Evolutionary conservation across 495 filamentous ascomycete genomes (phyloP).

Genomic region (Aspergillus ellipticus): DNA sequence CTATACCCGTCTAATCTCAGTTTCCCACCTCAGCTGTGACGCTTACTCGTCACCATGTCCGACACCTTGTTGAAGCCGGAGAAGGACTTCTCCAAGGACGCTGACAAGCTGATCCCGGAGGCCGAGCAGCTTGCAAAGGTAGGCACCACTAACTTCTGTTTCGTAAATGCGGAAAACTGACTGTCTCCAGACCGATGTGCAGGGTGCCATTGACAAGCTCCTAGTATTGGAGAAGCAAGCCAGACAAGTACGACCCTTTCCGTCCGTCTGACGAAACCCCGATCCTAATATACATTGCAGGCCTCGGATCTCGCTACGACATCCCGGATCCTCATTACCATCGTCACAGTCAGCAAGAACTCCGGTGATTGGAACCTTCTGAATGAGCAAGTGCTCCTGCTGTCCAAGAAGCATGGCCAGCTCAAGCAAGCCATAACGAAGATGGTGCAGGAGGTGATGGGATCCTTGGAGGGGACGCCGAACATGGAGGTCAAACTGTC

Average conservation of each 20-base stretch:
- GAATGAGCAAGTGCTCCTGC: conserved; percentile 90
- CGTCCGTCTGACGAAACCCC: neutral
- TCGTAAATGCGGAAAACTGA: conserved; percentile 7
- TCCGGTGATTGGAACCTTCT: conserved; percentile 86
- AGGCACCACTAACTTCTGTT: conserved; percentile 8
- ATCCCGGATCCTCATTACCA: conserved; percentile 76
- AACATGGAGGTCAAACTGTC: conserved; percentile 81
- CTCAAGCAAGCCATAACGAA: conserved; percentile 98
- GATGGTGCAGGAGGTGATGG: conserved; percentile 97
- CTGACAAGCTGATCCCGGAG: conserved; percentile 85
- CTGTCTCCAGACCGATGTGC: conserved; percentile 62
- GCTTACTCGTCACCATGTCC: conserved; percentile 51
- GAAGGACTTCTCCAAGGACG: conserved; percentile 83
- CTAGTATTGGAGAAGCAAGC: conserved; percentile 89
- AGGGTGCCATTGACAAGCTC: conserved; percentile 89
- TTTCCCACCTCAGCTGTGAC: conserved; percentile 1
- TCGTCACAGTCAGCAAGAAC: conserved; percentile 93
- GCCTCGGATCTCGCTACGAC: conserved; percentile 94
- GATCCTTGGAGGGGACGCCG: conserved; percentile 78
- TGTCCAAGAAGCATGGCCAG: conserved; percentile 99
- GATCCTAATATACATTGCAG: conserved; percentile 38
- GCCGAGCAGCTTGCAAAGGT: conserved; percentile 86
- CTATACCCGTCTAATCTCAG: neutral
- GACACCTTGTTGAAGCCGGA: conserved; percentile 62
- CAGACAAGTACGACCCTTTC: conserved; percentile 65